These are phyloP conservation scores for Camellia japonica DNA, from an alignment of 148 eudicot species.

Conservation along the genomic window DNA sequence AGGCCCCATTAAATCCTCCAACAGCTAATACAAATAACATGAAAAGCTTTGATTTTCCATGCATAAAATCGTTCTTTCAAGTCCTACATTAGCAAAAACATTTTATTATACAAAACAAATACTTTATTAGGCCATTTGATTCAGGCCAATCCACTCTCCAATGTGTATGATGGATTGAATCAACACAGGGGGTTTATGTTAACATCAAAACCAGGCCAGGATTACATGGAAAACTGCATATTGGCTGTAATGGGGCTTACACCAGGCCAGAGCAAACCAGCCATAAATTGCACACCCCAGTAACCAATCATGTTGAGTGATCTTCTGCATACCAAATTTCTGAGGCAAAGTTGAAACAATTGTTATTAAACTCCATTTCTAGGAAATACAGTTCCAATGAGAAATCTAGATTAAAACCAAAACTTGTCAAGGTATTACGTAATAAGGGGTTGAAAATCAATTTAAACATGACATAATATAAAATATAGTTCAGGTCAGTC, in stretches of 20 bases:
- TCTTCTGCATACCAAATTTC: background rate
- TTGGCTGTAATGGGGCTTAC: background rate
- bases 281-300: background rate
- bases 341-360: background rate
- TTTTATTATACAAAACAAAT: background rate
- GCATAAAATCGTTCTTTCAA: background rate
- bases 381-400: background rate
- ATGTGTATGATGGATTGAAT: background rate
- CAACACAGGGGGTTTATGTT: background rate
- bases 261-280: background rate
- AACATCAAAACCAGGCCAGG: background rate
- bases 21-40: background rate
- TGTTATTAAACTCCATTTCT: background rate
- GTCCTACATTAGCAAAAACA: background rate
- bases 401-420: background rate
- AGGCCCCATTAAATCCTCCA: background rate
- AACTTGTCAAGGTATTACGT: background rate
- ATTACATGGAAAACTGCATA: background rate
- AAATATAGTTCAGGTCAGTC: background rate
- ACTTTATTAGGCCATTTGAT: background rate
- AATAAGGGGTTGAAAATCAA: background rate
- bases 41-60: background rate
- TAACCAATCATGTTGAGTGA: background rate
- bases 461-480: too few species aligned
- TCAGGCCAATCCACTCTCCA: background rate